Conservation (phyloP, 768 basidiomycete species). For the Lepiota venenata region DNA sequence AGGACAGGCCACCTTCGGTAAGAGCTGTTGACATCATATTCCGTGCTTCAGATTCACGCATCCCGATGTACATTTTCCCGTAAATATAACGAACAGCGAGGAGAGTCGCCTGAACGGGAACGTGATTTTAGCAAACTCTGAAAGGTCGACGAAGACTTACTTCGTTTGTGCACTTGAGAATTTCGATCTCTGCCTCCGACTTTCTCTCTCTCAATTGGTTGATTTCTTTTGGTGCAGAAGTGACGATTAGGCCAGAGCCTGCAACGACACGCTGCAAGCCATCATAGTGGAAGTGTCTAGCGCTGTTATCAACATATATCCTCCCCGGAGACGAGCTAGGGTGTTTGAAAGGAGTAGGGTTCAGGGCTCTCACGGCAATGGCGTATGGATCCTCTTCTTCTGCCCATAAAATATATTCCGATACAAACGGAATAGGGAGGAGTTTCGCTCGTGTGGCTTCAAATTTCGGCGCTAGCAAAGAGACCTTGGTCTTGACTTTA, state of each 20-base stretch:
- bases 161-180: conserved; percentile 80
- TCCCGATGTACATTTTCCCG: conserved; percentile 60
- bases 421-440: conserved; percentile 46
- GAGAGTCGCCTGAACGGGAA: conserved; percentile 58
- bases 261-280: conserved; percentile 49
- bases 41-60: conserved; percentile 69
- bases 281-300: conserved; percentile 62
- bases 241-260: conserved; percentile 25
- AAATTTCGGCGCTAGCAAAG: conserved; percentile 73
- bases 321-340: conserved; percentile 19
- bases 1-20: conserved; percentile 51
- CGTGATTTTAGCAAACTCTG: neutral
- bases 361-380: conserved; percentile 32
- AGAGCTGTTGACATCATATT: conserved; percentile 57
- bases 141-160: conserved; percentile 30
- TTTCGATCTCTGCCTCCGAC: conserved; percentile 61
- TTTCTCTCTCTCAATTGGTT: conserved; percentile 72
- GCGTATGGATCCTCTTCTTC: conserved; percentile 70
- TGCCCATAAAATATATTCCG: conserved; percentile 54
- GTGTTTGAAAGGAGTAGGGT: conserved; percentile 11
- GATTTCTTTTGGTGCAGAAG: conserved; percentile 52
- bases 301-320: conserved; percentile 59
- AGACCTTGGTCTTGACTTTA: conserved; percentile 39
- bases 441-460: conserved; percentile 68
- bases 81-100: conserved; percentile 69